Percentiles rank a stretch among this genome's conserved stretches.
Evolutionary conservation across 1,284 basidiomycete species (phyloP).

Genomic region (Chondrostereum purpureum): DNA sequence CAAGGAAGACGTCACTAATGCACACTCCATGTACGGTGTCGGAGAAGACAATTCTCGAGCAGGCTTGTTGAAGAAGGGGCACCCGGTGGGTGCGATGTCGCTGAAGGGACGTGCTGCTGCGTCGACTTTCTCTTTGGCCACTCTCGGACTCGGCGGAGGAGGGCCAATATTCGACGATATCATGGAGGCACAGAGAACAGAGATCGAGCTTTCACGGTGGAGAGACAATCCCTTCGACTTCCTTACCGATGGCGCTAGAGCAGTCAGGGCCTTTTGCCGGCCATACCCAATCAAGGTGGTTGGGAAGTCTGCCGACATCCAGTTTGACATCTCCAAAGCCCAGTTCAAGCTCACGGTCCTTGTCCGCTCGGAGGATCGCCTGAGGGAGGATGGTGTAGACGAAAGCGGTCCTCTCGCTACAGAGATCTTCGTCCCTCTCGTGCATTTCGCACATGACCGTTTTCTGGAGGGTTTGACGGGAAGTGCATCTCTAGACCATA

Average conservation of each 20-base stretch:
- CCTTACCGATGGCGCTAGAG: constrained; percentile 76
- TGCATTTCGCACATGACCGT: constrained; percentile 70
- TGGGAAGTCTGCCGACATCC: constrained; percentile 58
- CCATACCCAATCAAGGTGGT: constrained; percentile 77
- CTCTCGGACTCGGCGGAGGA: constrained; percentile 18
- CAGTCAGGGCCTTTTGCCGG: constrained; percentile 74
- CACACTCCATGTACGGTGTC: constrained; percentile 14
- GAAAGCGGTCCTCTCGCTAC: constrained; percentile 47
- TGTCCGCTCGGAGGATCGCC: constrained; percentile 50
- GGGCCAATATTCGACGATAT: constrained; percentile 7
- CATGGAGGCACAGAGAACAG: constrained; percentile 5
- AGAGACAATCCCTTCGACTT: constrained; percentile 52
- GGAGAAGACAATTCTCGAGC: constrained; percentile 18
- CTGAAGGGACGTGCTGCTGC: constrained; percentile 12
- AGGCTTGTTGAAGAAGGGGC: constrained; percentile 17
- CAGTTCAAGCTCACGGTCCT: constrained; percentile 60
- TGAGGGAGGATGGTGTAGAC: constrained; percentile 17
- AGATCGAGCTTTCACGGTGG: constrained; percentile 22
- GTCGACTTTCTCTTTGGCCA: constrained; percentile 27
- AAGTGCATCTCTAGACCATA: constrained; percentile 8
- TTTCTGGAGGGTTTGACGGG: constrained; percentile 18
- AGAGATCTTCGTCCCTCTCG: constrained; percentile 82
- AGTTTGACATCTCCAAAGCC: constrained; percentile 73
- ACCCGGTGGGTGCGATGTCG: constrained; percentile 7
- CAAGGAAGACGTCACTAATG: neutral